These are phyloP conservation scores for Nemania sp. DNA, from an alignment of 2,329 filamentous ascomycete species.

Conservation along the genomic window DNA sequence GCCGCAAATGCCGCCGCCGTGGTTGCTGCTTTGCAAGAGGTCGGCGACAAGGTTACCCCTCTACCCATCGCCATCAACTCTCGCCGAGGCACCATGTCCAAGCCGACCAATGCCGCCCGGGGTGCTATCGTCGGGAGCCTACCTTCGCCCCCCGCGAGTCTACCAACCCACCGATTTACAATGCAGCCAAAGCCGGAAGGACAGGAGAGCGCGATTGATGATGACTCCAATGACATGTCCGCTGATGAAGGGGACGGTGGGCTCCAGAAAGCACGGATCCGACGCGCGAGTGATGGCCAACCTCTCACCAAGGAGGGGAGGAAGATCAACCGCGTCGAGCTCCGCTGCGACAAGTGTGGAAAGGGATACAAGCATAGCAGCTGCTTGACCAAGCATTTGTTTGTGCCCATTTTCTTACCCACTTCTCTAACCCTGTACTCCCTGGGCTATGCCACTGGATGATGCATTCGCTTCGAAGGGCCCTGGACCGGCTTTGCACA, in stretches of 20 bases:
- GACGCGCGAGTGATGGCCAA: slow-evolving; percentile 86
- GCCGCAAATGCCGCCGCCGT: slow-evolving; percentile 79
- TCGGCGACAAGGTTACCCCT: slow-evolving; percentile 66
- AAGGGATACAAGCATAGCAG: slow-evolving; percentile 99
- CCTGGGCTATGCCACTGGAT: slow-evolving; percentile 48
- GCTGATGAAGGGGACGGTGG: slow-evolving; percentile 65
- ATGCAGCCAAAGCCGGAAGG: slow-evolving; percentile 62
- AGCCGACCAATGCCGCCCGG: slow-evolving; percentile 66
- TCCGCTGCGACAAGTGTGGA: slow-evolving; percentile 97
- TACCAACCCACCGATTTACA: slow-evolving; percentile 69
- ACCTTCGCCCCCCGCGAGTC: slow-evolving; percentile 74
- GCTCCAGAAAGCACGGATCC: slow-evolving; percentile 63
- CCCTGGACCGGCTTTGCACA: slow-evolving; percentile 50
- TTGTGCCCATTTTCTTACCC: slow-evolving; percentile 76
- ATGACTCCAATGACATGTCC: slow-evolving; percentile 72
- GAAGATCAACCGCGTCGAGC: slow-evolving; percentile 83
- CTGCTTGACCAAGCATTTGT: slow-evolving; percentile 99
- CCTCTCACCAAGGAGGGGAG: slow-evolving; percentile 82
- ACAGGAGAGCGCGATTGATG: slow-evolving; percentile 75
- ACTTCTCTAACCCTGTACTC: slow-evolving; percentile 53
- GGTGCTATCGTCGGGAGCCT: slow-evolving; percentile 67
- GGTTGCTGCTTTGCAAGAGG: slow-evolving; percentile 77
- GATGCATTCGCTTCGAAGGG: slow-evolving; percentile 42
- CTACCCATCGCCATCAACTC: slow-evolving; percentile 68
- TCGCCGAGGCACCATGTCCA: slow-evolving; percentile 78